Evolutionary conservation across 2,329 filamentous ascomycete species (phyloP).

Genomic region (Gyromitra esculenta): DNA sequence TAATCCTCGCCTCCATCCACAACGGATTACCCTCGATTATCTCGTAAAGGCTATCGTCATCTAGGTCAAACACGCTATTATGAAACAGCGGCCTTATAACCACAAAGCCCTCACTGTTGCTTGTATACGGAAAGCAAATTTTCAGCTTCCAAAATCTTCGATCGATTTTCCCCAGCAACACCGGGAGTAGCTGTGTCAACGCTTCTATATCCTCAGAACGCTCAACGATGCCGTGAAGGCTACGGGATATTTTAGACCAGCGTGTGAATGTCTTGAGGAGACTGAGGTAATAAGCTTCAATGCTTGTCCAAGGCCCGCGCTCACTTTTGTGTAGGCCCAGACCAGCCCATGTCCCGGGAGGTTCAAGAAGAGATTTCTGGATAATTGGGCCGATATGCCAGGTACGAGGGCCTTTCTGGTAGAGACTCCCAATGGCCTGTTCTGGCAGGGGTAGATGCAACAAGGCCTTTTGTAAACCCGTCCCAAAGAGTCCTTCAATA

Average conservation of each 20-base stretch:
- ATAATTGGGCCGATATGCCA: slow-evolving; percentile 16
- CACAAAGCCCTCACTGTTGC: slow-evolving; percentile 6
- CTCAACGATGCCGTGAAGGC: not conserved
- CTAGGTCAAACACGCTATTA: slow-evolving; percentile 10
- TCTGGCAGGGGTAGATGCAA: slow-evolving; percentile 7
- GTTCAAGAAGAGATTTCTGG: slow-evolving; percentile 17
- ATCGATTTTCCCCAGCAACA: slow-evolving; percentile 10
- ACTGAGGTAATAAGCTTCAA: slow-evolving; percentile 6
- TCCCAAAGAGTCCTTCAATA: slow-evolving; percentile 9
- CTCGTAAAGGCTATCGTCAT: not conserved
- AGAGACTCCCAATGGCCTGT: slow-evolving; percentile 21
- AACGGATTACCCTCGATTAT: not conserved
- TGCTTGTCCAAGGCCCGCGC: slow-evolving; percentile 13
- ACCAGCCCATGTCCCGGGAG: slow-evolving; percentile 2
- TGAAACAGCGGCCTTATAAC: slow-evolving; percentile 6
- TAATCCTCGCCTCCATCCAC: not conserved
- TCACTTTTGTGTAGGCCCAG: not conserved
- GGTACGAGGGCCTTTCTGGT: not conserved
- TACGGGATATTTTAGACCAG: slow-evolving; percentile 11
- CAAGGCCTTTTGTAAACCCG: not conserved
- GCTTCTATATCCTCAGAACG: slow-evolving; percentile 16
- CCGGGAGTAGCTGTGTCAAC: not conserved
- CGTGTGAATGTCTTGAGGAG: slow-evolving; percentile 4
- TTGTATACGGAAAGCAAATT: slow-evolving; percentile 3
- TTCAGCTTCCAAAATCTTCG: slow-evolving; percentile 9